A percentile compares a stretch with the other conserved stretches of the same genome.
These are phyloP conservation scores for Phaeosphaeriaceae sp. DNA, from an alignment of 2,329 filamentous ascomycete genomes.

Conservation along the genomic window DNA sequence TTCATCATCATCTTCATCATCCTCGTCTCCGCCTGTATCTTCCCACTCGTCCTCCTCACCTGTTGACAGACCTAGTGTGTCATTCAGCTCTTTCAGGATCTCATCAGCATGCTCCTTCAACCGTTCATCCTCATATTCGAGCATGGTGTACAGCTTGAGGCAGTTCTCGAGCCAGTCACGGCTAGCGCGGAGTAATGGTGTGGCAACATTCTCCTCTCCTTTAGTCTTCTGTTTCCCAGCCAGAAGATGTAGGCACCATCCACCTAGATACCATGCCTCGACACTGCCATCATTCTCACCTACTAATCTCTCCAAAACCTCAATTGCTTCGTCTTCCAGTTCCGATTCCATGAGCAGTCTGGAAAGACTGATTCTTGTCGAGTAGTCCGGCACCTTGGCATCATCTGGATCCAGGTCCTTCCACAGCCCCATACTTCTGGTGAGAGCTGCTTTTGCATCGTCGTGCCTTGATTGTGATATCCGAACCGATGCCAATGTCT, in stretches of 20 bases:
- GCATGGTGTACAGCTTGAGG: constrained; percentile 74
- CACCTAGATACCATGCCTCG: constrained; percentile 95
- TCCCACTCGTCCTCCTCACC: constrained; percentile 52
- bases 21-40: constrained; percentile 40
- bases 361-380: constrained; percentile 81
- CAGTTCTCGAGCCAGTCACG: constrained; percentile 84
- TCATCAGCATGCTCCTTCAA: constrained; percentile 77
- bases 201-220: constrained; percentile 59
- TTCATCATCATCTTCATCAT: constrained; percentile 48
- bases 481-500: constrained; percentile 91
- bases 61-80: constrained; percentile 51
- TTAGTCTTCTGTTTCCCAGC: constrained; percentile 69
- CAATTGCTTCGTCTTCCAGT: constrained; percentile 82
- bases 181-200: constrained; percentile 72
- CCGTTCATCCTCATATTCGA: constrained; percentile 86
- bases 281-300: constrained; percentile 92
- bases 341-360: constrained; percentile 88
- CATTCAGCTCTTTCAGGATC: constrained; percentile 62
- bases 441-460: constrained; percentile 80
- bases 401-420: constrained; percentile 76
- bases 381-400: constrained; percentile 79
- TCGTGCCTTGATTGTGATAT: constrained; percentile 83
- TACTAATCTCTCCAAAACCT: constrained; percentile 82
- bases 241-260: constrained; percentile 86
- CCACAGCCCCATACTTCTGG: constrained; percentile 83